Percentiles rank a stretch among this genome's conserved stretches.
Conservation (phyloP, 371 early-diverging fungal species). For the Zopfochytrium polystomum region DNA sequence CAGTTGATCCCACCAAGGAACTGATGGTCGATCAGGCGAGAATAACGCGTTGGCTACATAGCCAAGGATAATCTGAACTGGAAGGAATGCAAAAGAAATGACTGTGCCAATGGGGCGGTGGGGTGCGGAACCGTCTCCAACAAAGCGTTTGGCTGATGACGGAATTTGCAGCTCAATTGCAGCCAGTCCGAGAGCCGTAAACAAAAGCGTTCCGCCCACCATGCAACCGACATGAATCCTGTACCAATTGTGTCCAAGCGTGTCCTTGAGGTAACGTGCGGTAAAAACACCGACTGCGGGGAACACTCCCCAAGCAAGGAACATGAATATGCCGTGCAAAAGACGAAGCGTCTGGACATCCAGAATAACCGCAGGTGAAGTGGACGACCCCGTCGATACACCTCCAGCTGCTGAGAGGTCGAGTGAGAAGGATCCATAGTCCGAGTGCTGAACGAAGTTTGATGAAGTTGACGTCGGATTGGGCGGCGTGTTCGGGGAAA, state of each 20-base stretch:
- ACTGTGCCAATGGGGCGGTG: conserved; percentile 7
- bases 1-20: conserved; percentile 41
- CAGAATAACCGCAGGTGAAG: too few species aligned
- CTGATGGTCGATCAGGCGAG: conserved; percentile 18
- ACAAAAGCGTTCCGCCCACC: conserved; percentile 13
- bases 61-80: conserved; percentile 36
- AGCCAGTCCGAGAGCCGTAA: conserved; percentile 12
- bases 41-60: conserved; percentile 30
- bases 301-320: conserved; percentile 32
- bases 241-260: conserved; percentile 40
- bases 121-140: not conserved
- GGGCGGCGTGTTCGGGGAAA: too few species aligned
- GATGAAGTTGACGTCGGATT: too few species aligned
- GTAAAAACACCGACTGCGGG: conserved; percentile 33
- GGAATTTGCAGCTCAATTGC: conserved; percentile 10
- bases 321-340: conserved; percentile 36
- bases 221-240: too few species aligned
- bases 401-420: too few species aligned
- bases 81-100: conserved; percentile 7
- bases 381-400: too few species aligned
- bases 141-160: conserved; percentile 5
- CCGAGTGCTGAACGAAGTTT: conserved; percentile 1
- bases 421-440: conserved; percentile 1
- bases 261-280: too few species aligned
- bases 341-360: conserved; percentile 1